Conservation (phyloP, 805 yeast species). For the Pichia thaimueangensis region DNA sequence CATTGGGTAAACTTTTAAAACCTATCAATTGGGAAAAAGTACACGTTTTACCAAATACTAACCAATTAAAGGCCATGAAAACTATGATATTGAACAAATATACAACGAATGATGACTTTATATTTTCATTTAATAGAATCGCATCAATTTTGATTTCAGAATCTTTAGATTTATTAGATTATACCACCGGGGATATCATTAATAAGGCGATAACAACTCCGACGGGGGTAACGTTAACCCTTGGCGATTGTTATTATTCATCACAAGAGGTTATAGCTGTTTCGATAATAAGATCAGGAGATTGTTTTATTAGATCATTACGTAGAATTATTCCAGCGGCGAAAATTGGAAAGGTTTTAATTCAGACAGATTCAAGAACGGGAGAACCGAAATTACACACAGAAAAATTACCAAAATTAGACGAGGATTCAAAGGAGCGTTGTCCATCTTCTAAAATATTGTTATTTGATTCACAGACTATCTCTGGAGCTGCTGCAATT, state of each 20-base stretch:
- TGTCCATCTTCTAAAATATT: slow-evolving; percentile 47
- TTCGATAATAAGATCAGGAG: slow-evolving; percentile 84
- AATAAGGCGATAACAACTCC: slow-evolving; percentile 35
- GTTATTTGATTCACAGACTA: slow-evolving; percentile 79
- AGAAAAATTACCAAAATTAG: slow-evolving; percentile 53
- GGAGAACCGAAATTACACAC: slow-evolving; percentile 93
- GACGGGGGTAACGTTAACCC: slow-evolving; percentile 21
- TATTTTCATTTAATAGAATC: slow-evolving; percentile 81
- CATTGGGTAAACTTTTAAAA: slow-evolving; percentile 41
- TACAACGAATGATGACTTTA: slow-evolving; percentile 67
- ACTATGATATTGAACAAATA: slow-evolving; percentile 56
- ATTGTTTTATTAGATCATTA: slow-evolving; percentile 77
- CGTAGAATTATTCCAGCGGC: slow-evolving; percentile 73
- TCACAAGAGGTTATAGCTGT: slow-evolving; percentile 58
- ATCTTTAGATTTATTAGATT: slow-evolving; percentile 58
- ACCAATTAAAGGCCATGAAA: slow-evolving; percentile 67
- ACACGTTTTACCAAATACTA: slow-evolving; percentile 39
- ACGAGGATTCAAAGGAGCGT: slow-evolving; percentile 5
- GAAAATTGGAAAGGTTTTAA: slow-evolving; percentile 73
- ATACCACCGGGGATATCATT: slow-evolving; percentile 19
- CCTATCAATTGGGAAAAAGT: slow-evolving; percentile 31
- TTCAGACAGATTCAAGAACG: slow-evolving; percentile 80
- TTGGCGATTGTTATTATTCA: slow-evolving; percentile 27
- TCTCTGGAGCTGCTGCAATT: slow-evolving; percentile 88
- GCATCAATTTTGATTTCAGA: slow-evolving; percentile 60